Conservation (phyloP, 192 early-diverging fungal species). For the Coemansia sp. region DNA sequence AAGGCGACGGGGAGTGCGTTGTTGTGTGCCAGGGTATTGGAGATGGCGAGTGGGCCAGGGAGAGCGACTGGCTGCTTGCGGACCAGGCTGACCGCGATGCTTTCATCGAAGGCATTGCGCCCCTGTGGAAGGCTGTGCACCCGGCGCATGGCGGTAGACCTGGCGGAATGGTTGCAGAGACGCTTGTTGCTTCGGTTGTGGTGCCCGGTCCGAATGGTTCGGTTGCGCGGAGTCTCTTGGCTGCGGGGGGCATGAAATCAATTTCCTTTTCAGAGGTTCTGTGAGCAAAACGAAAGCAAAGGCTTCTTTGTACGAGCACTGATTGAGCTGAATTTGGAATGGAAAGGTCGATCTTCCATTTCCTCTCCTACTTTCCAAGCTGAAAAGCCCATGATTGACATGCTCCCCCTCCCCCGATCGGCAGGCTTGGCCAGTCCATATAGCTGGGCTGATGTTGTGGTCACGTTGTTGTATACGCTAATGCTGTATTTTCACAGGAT, state of each 20-base stretch:
- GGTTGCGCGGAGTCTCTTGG: constrained; percentile 9
- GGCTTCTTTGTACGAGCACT: background rate
- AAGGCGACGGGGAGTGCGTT: background rate
- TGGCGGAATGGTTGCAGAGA: background rate
- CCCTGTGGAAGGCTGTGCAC: background rate
- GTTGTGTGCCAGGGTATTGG: constrained; percentile 3
- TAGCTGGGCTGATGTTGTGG: too few species aligned
- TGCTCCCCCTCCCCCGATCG: too few species aligned
- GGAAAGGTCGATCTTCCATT: too few species aligned
- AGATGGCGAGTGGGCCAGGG: background rate
- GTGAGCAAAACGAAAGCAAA: background rate
- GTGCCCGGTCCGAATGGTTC: constrained; percentile 11
- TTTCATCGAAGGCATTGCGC: background rate
- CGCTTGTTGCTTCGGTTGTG: constrained; percentile 13
- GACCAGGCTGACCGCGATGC: background rate
- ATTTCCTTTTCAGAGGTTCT: background rate
- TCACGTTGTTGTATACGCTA: too few species aligned
- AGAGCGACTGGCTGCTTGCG: background rate
- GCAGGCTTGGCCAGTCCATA: too few species aligned
- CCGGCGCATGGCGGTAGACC: background rate
- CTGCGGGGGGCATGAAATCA: background rate
- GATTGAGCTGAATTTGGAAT: background rate
- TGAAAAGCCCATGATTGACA: too few species aligned
- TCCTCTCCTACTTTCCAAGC: too few species aligned
- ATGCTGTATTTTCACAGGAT: too few species aligned